Percentiles rank a stretch among this genome's conserved stretches.
These are phyloP conservation scores for Ambispora gerdemannii DNA, from an alignment of 192 early-diverging fungal genomes.

Conservation along the genomic window DNA sequence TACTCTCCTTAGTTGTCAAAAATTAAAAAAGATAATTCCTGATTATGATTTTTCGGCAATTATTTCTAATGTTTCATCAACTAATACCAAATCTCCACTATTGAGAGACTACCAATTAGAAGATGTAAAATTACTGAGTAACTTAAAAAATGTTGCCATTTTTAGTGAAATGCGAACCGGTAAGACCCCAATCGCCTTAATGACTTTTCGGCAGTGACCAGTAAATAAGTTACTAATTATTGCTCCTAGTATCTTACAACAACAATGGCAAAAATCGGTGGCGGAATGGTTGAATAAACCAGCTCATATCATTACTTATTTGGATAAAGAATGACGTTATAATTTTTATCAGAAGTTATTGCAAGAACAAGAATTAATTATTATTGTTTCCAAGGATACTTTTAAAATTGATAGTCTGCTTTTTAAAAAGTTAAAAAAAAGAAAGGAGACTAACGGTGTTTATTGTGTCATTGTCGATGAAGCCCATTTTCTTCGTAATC, in stretches of 20 bases:
- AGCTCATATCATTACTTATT: conserved; percentile 8
- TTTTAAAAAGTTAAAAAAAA: conserved; percentile 10
- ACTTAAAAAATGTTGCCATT: conserved; percentile 7
- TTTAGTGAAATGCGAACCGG: conserved; percentile 23
- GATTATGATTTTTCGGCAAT: conserved; percentile 1
- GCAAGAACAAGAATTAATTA: neutral
- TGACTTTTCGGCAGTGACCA: conserved; percentile 10
- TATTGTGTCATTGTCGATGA: conserved; percentile 15
- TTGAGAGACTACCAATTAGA: neutral
- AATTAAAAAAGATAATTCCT: conserved; percentile 13
- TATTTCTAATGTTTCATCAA: neutral
- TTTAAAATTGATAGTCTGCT: conserved; percentile 6
- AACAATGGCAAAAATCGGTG: conserved; percentile 13
- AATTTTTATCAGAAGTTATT: conserved; percentile 18
- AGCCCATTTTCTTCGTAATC: conserved; percentile 19
- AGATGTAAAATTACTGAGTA: conserved; percentile 8
- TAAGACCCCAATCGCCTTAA: conserved; percentile 17
- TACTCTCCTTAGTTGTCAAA: neutral
- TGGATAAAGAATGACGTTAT: neutral
- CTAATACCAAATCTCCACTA: neutral
- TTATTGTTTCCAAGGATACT: conserved; percentile 23
- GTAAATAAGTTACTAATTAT: conserved; percentile 14
- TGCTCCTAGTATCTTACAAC: conserved; percentile 15
- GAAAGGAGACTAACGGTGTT: neutral
- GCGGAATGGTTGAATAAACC: conserved; percentile 6